phyloP scores from a whole-genome alignment of 371 early-diverging fungal species.

The Mucor mucedo region DNA sequence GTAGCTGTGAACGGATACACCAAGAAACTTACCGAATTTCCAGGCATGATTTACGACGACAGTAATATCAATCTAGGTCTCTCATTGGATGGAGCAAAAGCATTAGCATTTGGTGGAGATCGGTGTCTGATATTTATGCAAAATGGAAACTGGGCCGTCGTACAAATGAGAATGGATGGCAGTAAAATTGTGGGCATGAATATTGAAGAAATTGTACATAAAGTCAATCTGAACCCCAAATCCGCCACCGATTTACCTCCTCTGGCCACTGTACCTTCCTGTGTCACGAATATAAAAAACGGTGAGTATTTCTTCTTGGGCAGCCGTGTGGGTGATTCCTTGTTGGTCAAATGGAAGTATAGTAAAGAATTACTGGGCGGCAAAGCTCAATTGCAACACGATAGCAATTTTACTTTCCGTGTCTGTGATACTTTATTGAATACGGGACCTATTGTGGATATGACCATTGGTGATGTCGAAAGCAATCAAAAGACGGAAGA shows the following conservation, averaged over 20 bases:
- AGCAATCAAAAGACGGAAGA: constrained; percentile 21
- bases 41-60: constrained; percentile 51
- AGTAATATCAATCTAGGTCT: constrained; percentile 35
- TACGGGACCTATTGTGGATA: constrained; percentile 80
- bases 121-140: constrained; percentile 63
- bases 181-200: constrained; percentile 57
- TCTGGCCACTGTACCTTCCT: constrained; percentile 56
- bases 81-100: constrained; percentile 62
- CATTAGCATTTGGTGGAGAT: constrained; percentile 56
- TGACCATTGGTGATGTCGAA: constrained; percentile 75
- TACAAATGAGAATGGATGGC: constrained; percentile 75
- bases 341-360: constrained; percentile 72
- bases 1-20: constrained; percentile 76
- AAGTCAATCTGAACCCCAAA: not conserved
- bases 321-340: constrained; percentile 78
- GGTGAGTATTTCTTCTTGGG: constrained; percentile 81
- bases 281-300: constrained; percentile 58
- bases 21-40: constrained; percentile 56
- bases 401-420: constrained; percentile 55
- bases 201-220: constrained; percentile 31
- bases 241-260: constrained; percentile 1
- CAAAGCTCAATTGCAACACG: constrained; percentile 13
- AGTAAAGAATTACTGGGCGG: constrained; percentile 11
- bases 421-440: constrained; percentile 83
- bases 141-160: constrained; percentile 72